Percentiles rank a stretch among this genome's conserved stretches.
Evolutionary conservation across 306 rosid species (phyloP).

Genomic region (barrel medic (Medicago truncatula)): MtrunA17r5.0-ANR NC_053047.1:1617001-1617500

Average conservation of each 20-base stretch:
- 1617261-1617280: constrained; percentile 24
- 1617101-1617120: too few species aligned
- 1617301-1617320: constrained; percentile 26
- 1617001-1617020: too few species aligned
- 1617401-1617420: constrained; percentile 29
- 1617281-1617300: constrained; percentile 29
- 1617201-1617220: neutral
- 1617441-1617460: constrained; percentile 39
- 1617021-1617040: too few species aligned
- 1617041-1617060: too few species aligned
- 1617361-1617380: constrained; percentile 15
- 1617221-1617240: constrained; percentile 35
- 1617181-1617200: neutral
- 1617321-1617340: constrained; percentile 29
- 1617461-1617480: neutral
- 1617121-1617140: neutral
- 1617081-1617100: too few species aligned
- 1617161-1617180: neutral
- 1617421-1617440: constrained; percentile 23
- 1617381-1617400: constrained; percentile 9
- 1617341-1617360: constrained; percentile 10
- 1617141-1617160: neutral
- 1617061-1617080: too few species aligned
- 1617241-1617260: constrained; percentile 22
- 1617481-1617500: neutral